These are phyloP conservation scores for Leccinellum rugosiceps DNA, from an alignment of 768 basidiomycete genomes.

Conservation along the genomic window DNA sequence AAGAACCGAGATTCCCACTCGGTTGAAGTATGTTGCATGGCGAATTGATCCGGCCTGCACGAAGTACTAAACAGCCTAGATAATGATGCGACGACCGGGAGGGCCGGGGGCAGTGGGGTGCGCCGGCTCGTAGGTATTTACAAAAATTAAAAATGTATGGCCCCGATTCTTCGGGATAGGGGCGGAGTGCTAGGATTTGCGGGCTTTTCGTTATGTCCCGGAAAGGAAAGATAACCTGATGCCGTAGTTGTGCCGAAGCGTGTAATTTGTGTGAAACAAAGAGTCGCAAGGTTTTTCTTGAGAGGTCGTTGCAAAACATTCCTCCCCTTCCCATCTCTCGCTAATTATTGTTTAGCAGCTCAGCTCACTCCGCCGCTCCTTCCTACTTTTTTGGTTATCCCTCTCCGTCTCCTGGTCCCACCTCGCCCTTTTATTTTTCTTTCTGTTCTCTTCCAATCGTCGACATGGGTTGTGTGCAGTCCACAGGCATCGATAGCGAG, in stretches of 20 bases:
- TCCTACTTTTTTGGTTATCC: constrained; percentile 13
- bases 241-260: constrained; percentile 21
- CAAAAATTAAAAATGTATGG: neutral
- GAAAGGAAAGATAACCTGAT: constrained; percentile 9
- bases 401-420: constrained; percentile 2
- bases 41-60: neutral
- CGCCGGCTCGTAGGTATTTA: neutral
- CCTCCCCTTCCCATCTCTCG: constrained; percentile 13
- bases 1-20: neutral
- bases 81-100: neutral
- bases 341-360: constrained; percentile 21
- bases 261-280: constrained; percentile 14
- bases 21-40: neutral
- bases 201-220: constrained; percentile 15
- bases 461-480: constrained; percentile 74
- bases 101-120: neutral
- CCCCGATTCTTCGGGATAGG: neutral
- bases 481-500: constrained; percentile 68
- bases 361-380: constrained; percentile 21
- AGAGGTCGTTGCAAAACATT: neutral
- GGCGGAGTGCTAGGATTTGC: constrained; percentile 2
- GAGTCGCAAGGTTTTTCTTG: constrained; percentile 6
- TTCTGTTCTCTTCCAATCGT: neutral
- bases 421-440: constrained; percentile 6
- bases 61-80: neutral